Percentiles rank a stretch among this genome's conserved stretches.
These are phyloP conservation scores for Alternaria dauci DNA, from an alignment of 2,329 filamentous ascomycete species.

Conservation along the genomic window DNA sequence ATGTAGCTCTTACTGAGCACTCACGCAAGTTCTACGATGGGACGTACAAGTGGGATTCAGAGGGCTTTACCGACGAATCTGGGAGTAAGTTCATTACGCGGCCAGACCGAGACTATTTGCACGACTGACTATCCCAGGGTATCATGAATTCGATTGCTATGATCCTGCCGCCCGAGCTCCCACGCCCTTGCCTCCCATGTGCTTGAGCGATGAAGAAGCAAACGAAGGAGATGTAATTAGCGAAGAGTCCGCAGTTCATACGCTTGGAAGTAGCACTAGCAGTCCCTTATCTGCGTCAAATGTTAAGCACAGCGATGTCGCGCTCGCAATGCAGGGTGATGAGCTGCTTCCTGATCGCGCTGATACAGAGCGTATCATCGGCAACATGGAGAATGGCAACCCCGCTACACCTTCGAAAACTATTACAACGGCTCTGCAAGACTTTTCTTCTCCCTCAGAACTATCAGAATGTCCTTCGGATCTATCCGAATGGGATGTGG, in stretches of 20 bases:
- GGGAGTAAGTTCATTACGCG: slow-evolving; percentile 23
- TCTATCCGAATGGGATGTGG: slow-evolving; percentile 23
- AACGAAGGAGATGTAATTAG: not conserved
- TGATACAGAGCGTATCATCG: slow-evolving; percentile 10
- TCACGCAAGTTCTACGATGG: slow-evolving; percentile 45
- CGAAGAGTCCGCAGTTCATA: not conserved
- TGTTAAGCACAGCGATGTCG: not conserved
- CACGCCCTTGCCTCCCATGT: slow-evolving; percentile 31
- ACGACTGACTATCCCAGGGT: slow-evolving; percentile 13
- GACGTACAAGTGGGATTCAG: slow-evolving; percentile 31
- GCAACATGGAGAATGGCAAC: slow-evolving; percentile 18
- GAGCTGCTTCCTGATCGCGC: slow-evolving; percentile 8
- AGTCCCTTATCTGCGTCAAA: not conserved
- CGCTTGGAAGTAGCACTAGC: too few relatives aligned
- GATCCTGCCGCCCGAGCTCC: slow-evolving; percentile 29
- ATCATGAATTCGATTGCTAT: slow-evolving; percentile 28
- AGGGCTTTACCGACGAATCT: slow-evolving; percentile 39
- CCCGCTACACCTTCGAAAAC: not conserved
- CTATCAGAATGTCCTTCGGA: slow-evolving; percentile 32
- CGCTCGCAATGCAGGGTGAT: slow-evolving; percentile 2
- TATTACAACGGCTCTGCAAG: not conserved
- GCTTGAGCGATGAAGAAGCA: slow-evolving; percentile 12
- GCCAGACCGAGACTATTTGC: not conserved
- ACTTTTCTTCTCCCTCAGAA: slow-evolving; percentile 4
- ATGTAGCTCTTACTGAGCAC: slow-evolving; percentile 25